Evolutionary conservation across 345 rosid genomes (phyloP).

Genomic region (Rubroshorea leprosula): DNA sequence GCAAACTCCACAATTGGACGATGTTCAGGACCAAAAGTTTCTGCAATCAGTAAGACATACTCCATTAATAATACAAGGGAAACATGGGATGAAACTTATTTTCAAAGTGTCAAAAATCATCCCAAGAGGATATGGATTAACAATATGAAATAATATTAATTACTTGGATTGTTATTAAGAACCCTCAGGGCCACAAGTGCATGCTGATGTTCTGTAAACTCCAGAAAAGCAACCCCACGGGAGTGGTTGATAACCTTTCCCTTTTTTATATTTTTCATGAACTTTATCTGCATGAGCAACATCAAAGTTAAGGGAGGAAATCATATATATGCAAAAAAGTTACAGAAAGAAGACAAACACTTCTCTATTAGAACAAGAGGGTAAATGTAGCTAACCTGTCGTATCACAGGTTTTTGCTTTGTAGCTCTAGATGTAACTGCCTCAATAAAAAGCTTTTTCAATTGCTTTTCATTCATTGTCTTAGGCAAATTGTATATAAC

Average conservation of each 20-base stretch:
- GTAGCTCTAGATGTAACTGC: slow-evolving; percentile 88
- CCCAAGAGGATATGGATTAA: neutral
- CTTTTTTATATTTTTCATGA: slow-evolving; percentile 55
- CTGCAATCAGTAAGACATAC: slow-evolving; percentile 32
- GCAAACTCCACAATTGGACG: slow-evolving; percentile 87
- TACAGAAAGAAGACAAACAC: no score
- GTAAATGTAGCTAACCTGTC: slow-evolving; percentile 49
- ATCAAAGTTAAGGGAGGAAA: neutral
- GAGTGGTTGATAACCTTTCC: slow-evolving; percentile 61
- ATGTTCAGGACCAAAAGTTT: slow-evolving; percentile 73
- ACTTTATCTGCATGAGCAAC: slow-evolving; percentile 54
- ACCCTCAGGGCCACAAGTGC: slow-evolving; percentile 92
- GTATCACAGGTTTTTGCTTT: slow-evolving; percentile 75
- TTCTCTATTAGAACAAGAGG: neutral
- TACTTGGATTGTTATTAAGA: slow-evolving; percentile 90
- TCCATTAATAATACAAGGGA: neutral
- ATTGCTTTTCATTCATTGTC: slow-evolving; percentile 59
- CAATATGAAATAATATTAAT: neutral
- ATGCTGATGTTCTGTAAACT: slow-evolving; percentile 79
- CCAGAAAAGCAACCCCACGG: slow-evolving; percentile 85
- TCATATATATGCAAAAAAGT: no score
- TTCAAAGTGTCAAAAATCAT: neutral
- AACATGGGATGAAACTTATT: no score
- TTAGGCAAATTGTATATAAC: slow-evolving; percentile 82
- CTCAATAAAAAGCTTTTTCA: slow-evolving; percentile 57